Conservation (phyloP, 202 grass and related monocot genomes). For the Thinopyrum obtusiflorum region DNA sequence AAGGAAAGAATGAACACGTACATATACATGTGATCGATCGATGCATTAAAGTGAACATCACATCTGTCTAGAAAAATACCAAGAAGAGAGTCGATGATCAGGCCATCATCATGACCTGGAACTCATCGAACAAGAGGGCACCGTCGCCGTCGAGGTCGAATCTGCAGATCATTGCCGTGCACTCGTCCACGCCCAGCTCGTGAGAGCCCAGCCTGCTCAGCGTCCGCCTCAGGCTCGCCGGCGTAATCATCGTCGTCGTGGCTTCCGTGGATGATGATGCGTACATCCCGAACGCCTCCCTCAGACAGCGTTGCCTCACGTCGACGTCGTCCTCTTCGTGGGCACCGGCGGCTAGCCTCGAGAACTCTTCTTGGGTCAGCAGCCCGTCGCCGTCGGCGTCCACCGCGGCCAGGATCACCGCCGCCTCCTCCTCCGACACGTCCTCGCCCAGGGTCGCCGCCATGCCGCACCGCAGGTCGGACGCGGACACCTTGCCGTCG, state of each 20-base stretch:
- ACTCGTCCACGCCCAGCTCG: constrained; percentile 46
- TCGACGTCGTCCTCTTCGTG: neutral
- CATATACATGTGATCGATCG: neutral
- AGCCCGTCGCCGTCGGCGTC: constrained; percentile 58
- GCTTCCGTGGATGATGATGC: constrained; percentile 15
- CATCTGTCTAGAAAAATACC: neutral
- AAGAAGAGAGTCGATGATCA: neutral
- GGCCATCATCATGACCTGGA: constrained; percentile 58
- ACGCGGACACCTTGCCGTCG: constrained; percentile 56
- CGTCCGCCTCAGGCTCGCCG: constrained; percentile 41
- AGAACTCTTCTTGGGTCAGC: constrained; percentile 44
- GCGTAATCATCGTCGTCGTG: constrained; percentile 28
- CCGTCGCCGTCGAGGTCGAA: constrained; percentile 62
- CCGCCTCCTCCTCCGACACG: constrained; percentile 36
- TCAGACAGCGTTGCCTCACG: constrained; percentile 16
- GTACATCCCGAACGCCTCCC: constrained; percentile 61
- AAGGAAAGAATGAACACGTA: neutral
- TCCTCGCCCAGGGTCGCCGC: constrained; percentile 33
- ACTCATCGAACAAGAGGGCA: constrained; percentile 58
- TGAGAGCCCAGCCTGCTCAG: constrained; percentile 31
- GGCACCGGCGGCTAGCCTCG: constrained; percentile 2
- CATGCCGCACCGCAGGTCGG: constrained; percentile 44
- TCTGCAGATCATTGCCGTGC: constrained; percentile 54
- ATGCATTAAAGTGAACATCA: neutral
- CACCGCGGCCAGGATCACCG: constrained; percentile 20